phyloP scores from a whole-genome alignment of 164 flowering plant species.

The Cinnamomum micranthum region DNA sequence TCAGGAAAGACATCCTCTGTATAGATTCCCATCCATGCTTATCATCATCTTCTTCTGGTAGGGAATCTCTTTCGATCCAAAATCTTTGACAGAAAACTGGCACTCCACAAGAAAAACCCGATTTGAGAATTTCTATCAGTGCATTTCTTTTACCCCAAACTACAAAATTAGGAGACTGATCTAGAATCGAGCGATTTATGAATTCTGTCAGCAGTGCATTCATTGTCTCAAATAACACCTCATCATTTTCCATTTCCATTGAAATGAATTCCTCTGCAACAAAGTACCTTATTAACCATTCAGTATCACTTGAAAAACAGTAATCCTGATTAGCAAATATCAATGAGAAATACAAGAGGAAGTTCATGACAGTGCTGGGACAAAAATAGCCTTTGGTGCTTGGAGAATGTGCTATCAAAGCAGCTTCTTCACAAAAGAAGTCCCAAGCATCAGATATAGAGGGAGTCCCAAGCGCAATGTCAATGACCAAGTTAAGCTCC shows the following conservation, averaged over 20 bases:
- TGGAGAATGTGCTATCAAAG: not conserved
- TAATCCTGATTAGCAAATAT: not conserved
- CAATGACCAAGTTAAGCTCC: not conserved
- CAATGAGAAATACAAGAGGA: not conserved
- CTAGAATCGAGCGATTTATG: not conserved
- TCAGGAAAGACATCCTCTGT: not conserved
- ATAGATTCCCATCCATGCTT: not conserved
- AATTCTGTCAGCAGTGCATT: not conserved
- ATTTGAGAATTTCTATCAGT: not conserved
- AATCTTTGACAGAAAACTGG: not conserved
- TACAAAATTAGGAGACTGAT: rapidly evolving
- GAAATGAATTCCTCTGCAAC: not conserved
- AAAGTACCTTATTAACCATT: not conserved
- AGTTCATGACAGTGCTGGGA: not conserved
- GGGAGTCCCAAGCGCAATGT: too few species aligned
- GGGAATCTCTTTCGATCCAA: not conserved
- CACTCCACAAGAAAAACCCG: not conserved
- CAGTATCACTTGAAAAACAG: not conserved
- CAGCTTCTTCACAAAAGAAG: not conserved
- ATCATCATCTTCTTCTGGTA: not conserved
- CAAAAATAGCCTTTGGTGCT: not conserved
- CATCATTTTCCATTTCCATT: not conserved
- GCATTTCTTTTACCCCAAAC: too few species aligned
- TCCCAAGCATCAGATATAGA: not conserved
- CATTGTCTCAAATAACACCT: not conserved